Base-by-base conservation (phyloP, 495 filamentous ascomycete species). In the Penicillium dipodomyicola region DNA sequence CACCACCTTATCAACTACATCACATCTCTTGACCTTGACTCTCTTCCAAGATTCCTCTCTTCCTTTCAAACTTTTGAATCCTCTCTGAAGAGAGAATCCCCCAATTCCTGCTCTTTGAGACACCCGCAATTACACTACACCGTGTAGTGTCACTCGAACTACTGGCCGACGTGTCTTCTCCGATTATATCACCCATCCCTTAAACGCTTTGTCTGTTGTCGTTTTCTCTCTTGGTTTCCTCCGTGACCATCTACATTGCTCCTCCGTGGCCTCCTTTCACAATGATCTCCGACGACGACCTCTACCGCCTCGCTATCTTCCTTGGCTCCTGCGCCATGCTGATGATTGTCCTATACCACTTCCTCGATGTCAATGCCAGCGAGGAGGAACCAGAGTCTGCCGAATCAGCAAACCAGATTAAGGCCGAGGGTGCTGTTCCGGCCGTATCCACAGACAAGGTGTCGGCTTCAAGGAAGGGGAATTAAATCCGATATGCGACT, bases 291-390 rank as follows among this genome's bases (percentile, higher is more conserved):
- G 90, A 94, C 84, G 76, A 85, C 60, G 87, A 91, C 52, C 84
- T 94, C 64, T 89, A 90, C 77, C 80, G 82, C 27, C 86, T 99
- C 22, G 92, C 94, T 73, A 86, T 96, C 69, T 93, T 96, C 73
- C 89, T 97, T 54, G 94, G 95, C 75, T 91, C 85, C 41, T 81
- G 86, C 32, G 84, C 94, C 63, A 94, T 97, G 92, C 83, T 96
- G 52, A 83, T 99, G 60, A 96, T 96, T 46, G 85, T 97, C 43
- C 74, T 96, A 19, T 97, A 97, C 81, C 91, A 96, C 76, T 97
- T 95, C 80, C 87, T 99, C 64, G 92, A 97, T 67, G 84, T 97
- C 79, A 98, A 98, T 71, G 84, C 92, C 33, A 75, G 79, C 57
- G 84, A 90, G 44, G 80, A 81, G 25, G 64, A 63, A 25, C 15